phyloP scores from a whole-genome alignment of 805 yeast species.

The Yarrowia bubula region DNA sequence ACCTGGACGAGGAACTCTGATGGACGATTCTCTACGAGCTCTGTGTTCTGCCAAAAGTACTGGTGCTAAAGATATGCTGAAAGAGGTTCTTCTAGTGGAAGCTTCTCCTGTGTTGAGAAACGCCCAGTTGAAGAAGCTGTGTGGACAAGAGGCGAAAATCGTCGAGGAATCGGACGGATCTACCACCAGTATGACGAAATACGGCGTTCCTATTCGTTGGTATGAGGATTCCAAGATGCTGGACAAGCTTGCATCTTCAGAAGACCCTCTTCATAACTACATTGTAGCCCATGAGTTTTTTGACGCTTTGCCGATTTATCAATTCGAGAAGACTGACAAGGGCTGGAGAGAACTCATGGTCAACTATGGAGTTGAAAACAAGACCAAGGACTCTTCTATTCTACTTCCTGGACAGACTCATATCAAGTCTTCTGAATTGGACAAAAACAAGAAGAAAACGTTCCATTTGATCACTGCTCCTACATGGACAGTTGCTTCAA shows the following conservation, averaged over 20 bases:
- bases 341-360: slow-evolving; percentile 83
- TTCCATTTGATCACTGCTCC: slow-evolving; percentile 60
- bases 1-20: slow-evolving; percentile 80
- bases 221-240: slow-evolving; percentile 36
- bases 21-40: slow-evolving; percentile 57
- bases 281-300: slow-evolving; percentile 82
- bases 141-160: slow-evolving; percentile 38
- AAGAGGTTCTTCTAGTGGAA: slow-evolving; percentile 58
- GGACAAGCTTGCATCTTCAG: slow-evolving; percentile 32
- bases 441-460: slow-evolving; percentile 31
- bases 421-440: slow-evolving; percentile 23
- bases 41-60: slow-evolving; percentile 28
- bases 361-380: slow-evolving; percentile 45
- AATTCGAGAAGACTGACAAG: slow-evolving; percentile 54
- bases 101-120: slow-evolving; percentile 63
- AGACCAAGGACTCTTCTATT: slow-evolving; percentile 29
- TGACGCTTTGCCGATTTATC: slow-evolving; percentile 79
- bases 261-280: slow-evolving; percentile 49
- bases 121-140: slow-evolving; percentile 52
- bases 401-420: slow-evolving; percentile 35
- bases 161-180: neutral
- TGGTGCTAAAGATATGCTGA: slow-evolving; percentile 1
- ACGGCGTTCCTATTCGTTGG: slow-evolving; percentile 52
- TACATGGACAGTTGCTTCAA: slow-evolving; percentile 60
- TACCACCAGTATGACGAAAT: slow-evolving; percentile 35